Base-by-base conservation (phyloP, 2,329 filamentous ascomycete species). In the Seiridium unicorne region DNA sequence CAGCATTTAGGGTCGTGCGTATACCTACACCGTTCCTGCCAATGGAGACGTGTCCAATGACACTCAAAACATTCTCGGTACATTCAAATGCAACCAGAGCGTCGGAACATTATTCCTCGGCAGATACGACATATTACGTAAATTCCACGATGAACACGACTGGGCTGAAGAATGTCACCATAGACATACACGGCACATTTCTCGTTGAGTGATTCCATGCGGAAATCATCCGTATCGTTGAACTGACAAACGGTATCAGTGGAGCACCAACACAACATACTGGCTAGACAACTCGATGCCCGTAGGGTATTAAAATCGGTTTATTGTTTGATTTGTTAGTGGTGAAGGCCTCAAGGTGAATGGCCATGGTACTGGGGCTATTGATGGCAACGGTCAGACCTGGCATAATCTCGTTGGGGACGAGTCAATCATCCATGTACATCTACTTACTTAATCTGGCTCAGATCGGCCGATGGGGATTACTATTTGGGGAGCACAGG, bases 251-350 rank as follows among this genome's bases (percentile, higher is more conserved):
- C 47, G 47, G 5, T 49, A 44, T 44, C 34, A 55, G 51, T 55
- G 51, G 51, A 44, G 51, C 18, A 55, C 34, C 10, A 38, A 55
- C 31, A 55, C 51, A 26, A 31, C 10, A 18, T 85, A 84, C 69
- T 85, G 82, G 82, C 75, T 82, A 1, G 74, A 74, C 8, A 73
- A 81, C 44, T 82, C 80, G 5, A 74, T 84, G 62, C 74, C 78
- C 0, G 74, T 85, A 6, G 80, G 78, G 4, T 85, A 82, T 65
- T 82, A 86, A 67, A 84, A 85, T 62, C 82, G 84, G 62, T 80
- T 77, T 11, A 81, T 80, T 0, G 82, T 81, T 1, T 85, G 81
- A 79, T 71, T 80, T 57, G 77, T 86, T 62, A 83, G 84, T 13
- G 85, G 85, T 4, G 71, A 80, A 10, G 77, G 79, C 38, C 72